Evolutionary conservation across 371 early-diverging fungal genomes (phyloP).

Genomic region (Mortierella polycephala): DNA sequence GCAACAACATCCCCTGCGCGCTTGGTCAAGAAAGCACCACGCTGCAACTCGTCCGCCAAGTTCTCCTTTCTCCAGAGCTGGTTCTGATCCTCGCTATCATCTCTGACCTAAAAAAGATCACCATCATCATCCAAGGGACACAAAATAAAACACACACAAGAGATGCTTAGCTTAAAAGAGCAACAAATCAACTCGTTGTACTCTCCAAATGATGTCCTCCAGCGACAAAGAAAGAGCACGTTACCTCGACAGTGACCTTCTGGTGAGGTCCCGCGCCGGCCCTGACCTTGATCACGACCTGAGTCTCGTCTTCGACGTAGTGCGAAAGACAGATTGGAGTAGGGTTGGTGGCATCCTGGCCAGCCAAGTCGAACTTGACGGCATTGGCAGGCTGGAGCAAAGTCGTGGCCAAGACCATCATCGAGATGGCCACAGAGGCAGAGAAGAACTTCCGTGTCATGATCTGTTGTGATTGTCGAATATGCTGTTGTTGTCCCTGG

Average conservation of each 20-base stretch:
- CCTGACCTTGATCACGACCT: slow-evolving; percentile 79
- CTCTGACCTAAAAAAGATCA: slow-evolving; percentile 64
- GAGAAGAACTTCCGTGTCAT: slow-evolving; percentile 35
- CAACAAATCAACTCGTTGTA: neutral
- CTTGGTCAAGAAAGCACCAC: slow-evolving; percentile 80
- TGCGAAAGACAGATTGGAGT: slow-evolving; percentile 75
- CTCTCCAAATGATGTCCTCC: neutral
- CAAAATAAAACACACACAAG: neutral
- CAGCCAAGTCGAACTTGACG: slow-evolving; percentile 81
- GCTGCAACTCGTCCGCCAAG: slow-evolving; percentile 60
- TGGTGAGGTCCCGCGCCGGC: slow-evolving; percentile 75
- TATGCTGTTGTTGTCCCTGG: too few species aligned
- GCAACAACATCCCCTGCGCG: slow-evolving; percentile 83
- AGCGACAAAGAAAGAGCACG: neutral
- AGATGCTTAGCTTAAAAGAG: neutral
- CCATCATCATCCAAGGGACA: neutral
- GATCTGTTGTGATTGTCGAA: too few species aligned
- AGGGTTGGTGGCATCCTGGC: slow-evolving; percentile 55
- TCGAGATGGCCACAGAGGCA: slow-evolving; percentile 34
- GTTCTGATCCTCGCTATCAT: slow-evolving; percentile 70
- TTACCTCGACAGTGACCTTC: slow-evolving; percentile 76
- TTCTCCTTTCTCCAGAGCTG: slow-evolving; percentile 69
- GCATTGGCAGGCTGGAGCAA: slow-evolving; percentile 55
- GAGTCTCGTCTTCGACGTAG: slow-evolving; percentile 75
- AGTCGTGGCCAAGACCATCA: slow-evolving; percentile 20